A percentile compares a stretch with the other conserved stretches of the same genome.
Evolutionary conservation across 345 rosid genomes (phyloP).

Genomic region (Adansonia digitata): DNA sequence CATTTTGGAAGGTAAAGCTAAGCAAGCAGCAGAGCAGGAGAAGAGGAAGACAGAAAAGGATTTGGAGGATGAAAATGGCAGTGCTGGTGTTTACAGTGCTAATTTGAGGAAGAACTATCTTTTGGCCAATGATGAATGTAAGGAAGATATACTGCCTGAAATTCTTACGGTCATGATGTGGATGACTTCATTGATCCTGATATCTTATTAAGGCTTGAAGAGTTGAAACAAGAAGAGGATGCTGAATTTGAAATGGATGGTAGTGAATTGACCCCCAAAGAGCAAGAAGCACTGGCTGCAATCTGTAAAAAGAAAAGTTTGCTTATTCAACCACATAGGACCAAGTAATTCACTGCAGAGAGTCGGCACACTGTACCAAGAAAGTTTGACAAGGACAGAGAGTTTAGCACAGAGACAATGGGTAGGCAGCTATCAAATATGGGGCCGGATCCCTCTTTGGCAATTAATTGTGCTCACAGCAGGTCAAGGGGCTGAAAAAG

Average conservation of each 20-base stretch:
- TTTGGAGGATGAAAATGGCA: slow-evolving; percentile 84
- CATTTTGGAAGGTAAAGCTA: slow-evolving; percentile 67
- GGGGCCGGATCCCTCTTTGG: slow-evolving; percentile 52
- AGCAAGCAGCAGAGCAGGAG: slow-evolving; percentile 55
- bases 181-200: slow-evolving; percentile 89
- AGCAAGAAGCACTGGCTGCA: slow-evolving; percentile 51
- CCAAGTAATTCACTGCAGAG: slow-evolving; percentile 62
- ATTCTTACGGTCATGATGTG: slow-evolving; percentile 89
- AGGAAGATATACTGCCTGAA: slow-evolving; percentile 85
- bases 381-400: slow-evolving; percentile 51
- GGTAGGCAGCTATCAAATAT: slow-evolving; percentile 52
- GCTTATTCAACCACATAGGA: slow-evolving; percentile 55
- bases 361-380: slow-evolving; percentile 51
- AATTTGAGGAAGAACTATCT: slow-evolving; percentile 75
- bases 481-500: slow-evolving; percentile 59
- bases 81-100: slow-evolving; percentile 90
- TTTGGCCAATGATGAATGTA: slow-evolving; percentile 76
- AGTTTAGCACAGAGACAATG: slow-evolving; percentile 46
- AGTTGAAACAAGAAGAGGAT: slow-evolving; percentile 69
- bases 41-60: slow-evolving; percentile 70
- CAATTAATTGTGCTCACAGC: slow-evolving; percentile 47
- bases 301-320: slow-evolving; percentile 65
- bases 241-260: slow-evolving; percentile 65
- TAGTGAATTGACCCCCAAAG: slow-evolving; percentile 56
- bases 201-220: slow-evolving; percentile 68